A percentile compares a stretch with the other conserved stretches of the same genome.
These are phyloP conservation scores for Talaromyces sp. DNA, from an alignment of 2,329 filamentous ascomycete genomes.

Conservation along the genomic window DNA sequence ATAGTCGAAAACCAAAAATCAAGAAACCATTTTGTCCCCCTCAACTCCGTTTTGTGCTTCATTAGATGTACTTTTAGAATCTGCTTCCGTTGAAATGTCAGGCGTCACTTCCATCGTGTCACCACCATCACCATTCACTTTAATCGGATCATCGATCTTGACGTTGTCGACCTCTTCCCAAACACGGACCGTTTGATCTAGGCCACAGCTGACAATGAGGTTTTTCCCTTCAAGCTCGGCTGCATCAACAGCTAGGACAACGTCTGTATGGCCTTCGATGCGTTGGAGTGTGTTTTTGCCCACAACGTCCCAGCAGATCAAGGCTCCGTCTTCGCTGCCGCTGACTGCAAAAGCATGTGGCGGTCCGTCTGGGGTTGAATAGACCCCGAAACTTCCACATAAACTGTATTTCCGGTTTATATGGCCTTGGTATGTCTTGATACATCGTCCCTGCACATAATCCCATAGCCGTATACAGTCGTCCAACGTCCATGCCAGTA, in stretches of 20 bases:
- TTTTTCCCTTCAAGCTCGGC: conserved; percentile 46
- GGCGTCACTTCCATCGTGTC: conserved; percentile 2
- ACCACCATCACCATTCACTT: conserved; percentile 7
- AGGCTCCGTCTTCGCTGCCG: conserved; percentile 80
- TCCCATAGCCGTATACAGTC: conserved; percentile 89
- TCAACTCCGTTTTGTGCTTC: conserved; percentile 1
- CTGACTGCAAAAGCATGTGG: conserved; percentile 64
- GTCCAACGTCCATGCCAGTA: conserved; percentile 88
- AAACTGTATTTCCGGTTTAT: conserved; percentile 78
- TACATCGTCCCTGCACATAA: conserved; percentile 82
- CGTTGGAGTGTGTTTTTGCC: conserved; percentile 77
- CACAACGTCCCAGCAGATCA: conserved; percentile 86
- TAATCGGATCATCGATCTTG: background rate
- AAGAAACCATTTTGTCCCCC: background rate
- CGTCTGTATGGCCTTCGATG: conserved; percentile 52
- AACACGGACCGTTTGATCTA: conserved; percentile 58
- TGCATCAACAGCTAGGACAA: conserved; percentile 57
- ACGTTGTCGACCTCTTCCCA: conserved; percentile 46
- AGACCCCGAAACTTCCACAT: conserved; percentile 74
- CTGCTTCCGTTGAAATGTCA: background rate
- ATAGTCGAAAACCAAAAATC: background rate
- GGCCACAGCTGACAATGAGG: conserved; percentile 56
- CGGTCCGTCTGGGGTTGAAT: conserved; percentile 37
- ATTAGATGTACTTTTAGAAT: background rate
- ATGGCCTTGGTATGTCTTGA: conserved; percentile 97